These are phyloP conservation scores for Hortaea werneckii DNA, from an alignment of 2,329 filamentous ascomycete genomes.

Conservation along the genomic window DNA sequence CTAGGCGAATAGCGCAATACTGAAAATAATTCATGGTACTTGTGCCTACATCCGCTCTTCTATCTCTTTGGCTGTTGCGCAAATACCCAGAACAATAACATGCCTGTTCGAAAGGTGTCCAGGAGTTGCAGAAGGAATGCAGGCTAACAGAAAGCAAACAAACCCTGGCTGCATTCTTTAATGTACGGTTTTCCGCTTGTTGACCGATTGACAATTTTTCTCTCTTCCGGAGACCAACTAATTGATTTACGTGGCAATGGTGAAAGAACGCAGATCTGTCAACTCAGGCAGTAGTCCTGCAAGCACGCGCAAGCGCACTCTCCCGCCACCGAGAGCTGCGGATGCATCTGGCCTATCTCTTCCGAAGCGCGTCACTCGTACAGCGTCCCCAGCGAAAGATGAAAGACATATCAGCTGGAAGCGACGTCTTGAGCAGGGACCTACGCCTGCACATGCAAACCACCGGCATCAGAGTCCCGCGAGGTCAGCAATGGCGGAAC, in stretches of 20 bases:
- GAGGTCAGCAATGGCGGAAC: not conserved
- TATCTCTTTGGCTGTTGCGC: too few species aligned
- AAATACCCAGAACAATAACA: too few species aligned
- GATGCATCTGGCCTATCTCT: not conserved
- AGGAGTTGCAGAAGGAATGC: not conserved
- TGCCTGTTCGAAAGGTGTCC: too few species aligned
- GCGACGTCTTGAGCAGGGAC: not conserved
- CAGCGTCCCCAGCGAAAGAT: not conserved
- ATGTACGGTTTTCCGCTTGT: not conserved
- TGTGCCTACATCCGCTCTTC: too few species aligned
- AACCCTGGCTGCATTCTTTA: not conserved
- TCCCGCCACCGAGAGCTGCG: not conserved
- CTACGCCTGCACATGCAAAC: not conserved
- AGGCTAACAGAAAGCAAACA: not conserved
- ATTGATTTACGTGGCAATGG: not conserved
- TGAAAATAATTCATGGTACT: too few species aligned
- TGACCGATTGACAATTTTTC: not conserved
- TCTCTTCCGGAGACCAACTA: not conserved
- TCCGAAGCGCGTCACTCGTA: not conserved
- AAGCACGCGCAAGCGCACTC: not conserved
- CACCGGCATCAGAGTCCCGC: not conserved
- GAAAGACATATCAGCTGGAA: not conserved
- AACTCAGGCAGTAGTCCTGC: not conserved
- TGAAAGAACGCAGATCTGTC: not conserved
- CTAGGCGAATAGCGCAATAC: too few species aligned